Percentiles rank a stretch among this genome's conserved stretches.
Conservation (phyloP, 208 protist species). For the Tritrichomonas foetus region DNA sequence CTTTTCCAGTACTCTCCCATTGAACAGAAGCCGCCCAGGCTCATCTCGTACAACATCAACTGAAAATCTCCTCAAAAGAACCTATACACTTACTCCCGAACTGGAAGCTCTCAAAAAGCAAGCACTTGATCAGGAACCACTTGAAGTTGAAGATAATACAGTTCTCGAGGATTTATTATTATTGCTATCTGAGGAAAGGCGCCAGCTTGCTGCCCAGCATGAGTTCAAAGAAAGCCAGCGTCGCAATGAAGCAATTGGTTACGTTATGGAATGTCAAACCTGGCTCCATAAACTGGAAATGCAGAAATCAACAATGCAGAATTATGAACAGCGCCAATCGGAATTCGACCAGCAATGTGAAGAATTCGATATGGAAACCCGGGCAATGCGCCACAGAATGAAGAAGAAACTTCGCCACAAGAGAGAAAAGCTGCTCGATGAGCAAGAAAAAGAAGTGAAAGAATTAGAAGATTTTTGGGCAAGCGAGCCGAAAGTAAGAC, state of each 20-base stretch:
- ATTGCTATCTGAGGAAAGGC: too few relatives aligned
- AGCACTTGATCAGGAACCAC: too few relatives aligned
- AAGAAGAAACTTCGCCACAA: not conserved
- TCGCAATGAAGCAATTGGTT: not conserved
- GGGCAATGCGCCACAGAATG: too few relatives aligned
- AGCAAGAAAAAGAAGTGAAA: not conserved
- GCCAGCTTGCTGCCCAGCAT: too few relatives aligned
- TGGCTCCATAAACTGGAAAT: not conserved
- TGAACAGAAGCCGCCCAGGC: too few relatives aligned
- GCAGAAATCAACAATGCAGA: not conserved
- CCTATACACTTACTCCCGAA: too few relatives aligned
- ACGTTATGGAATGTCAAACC: not conserved
- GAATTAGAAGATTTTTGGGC: not conserved
- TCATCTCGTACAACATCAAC: too few relatives aligned
- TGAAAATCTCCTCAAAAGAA: too few relatives aligned
- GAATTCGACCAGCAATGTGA: not conserved
- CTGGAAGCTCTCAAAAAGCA: too few relatives aligned
- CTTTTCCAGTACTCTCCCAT: too few relatives aligned
- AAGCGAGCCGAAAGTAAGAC: not conserved
- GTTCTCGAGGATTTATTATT: too few relatives aligned
- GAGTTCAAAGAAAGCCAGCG: not conserved
- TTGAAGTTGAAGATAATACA: too few relatives aligned
- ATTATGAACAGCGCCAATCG: not conserved
- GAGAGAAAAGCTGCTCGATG: not conserved
- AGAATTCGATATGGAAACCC: not conserved